Evolutionary conservation across 805 yeast genomes (phyloP), one percentile per base, ranked within the genome.

Genomic region (Isabelozyma heimii): DNA sequence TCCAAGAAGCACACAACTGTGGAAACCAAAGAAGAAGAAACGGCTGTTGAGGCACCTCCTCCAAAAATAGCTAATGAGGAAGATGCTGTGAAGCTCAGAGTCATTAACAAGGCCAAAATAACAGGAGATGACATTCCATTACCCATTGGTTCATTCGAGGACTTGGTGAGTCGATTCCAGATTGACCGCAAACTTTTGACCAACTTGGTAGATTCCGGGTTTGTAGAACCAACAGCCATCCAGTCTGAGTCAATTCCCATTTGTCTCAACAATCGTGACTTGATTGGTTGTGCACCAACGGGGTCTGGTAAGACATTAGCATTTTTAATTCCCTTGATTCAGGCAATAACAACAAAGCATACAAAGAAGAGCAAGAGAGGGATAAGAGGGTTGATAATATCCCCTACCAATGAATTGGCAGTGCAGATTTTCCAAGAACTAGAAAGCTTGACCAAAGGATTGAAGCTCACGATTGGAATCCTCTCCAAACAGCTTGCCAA

Each of bases 281-380:
- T 94, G 33, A 74, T 94, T 40, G 96, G 96, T 1, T 89, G 97
- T 76, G 97, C 98, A 0, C 98, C 98, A 43, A 94, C 99, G 0
- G 99, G 99, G 58, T 90, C 97, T 4, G 99, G 99, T 75, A 94
- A 94, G 65, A 94, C 99, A 0, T 73, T 94, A 44, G 96, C 97
- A 28, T 94, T 87, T 62, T 71, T 89, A 48, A 81, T 91, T 14
- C 99, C 99, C 4, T 58, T 92, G 57, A 67, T 94, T 16, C 94
- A 89, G 56, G 60, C 67, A 43, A 53, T 73, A 20, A 42, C 73
- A 14, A 49, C 59, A 13, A 3, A 30, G 8, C 10, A 30, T 2
- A 10, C 35, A 30, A 30, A 30, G 35, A 30, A 30, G 8, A 13
- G n/a, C 10, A 30, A 30, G 35, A 65, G 72, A 49, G 88, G 87